These are phyloP conservation scores for Cystobasidium onofrii DNA, from an alignment of 768 basidiomycete species.

Conservation along the genomic window DNA sequence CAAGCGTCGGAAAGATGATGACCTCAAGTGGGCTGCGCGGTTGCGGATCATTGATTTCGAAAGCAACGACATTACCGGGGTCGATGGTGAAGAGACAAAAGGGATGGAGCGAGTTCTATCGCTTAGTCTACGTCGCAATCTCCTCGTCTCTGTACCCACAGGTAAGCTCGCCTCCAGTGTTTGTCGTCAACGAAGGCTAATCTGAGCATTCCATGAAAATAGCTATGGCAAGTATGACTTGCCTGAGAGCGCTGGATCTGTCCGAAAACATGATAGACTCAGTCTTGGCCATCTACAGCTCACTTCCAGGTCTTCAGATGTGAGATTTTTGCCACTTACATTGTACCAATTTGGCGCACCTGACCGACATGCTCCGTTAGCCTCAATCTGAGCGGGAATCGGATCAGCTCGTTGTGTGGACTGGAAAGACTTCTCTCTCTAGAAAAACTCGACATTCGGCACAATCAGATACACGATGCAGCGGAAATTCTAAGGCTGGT, in stretches of 20 bases:
- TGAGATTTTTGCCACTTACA: no score
- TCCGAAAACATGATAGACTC: conserved; percentile 96
- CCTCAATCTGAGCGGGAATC: conserved; percentile 74
- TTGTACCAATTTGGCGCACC: no score
- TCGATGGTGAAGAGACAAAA: conserved; percentile 46
- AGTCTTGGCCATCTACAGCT: conserved; percentile 61
- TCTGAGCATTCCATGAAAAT: conserved; percentile 56
- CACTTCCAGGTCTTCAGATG: neutral
- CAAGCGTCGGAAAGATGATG: conserved; percentile 53
- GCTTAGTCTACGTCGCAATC: conserved; percentile 71
- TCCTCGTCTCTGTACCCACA: conserved; percentile 71
- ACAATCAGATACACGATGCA: conserved; percentile 70
- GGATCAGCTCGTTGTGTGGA: conserved; percentile 89
- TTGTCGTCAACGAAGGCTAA: conserved; percentile 54
- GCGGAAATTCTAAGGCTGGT: conserved; percentile 77
- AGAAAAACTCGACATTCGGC: conserved; percentile 72
- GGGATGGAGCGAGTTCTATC: conserved; percentile 10
- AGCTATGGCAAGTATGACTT: conserved; percentile 63
- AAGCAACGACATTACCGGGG: conserved; percentile 71
- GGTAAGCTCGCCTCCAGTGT: conserved; percentile 72
- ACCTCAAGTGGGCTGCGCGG: conserved; percentile 8
- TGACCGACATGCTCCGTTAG: conserved; percentile 38
- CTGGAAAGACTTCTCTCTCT: conserved; percentile 79
- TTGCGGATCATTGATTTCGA: conserved; percentile 66
- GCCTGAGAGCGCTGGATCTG: conserved; percentile 84